These are phyloP conservation scores for Mycena latifolia DNA, from an alignment of 768 basidiomycete species.

Conservation along the genomic window DNA sequence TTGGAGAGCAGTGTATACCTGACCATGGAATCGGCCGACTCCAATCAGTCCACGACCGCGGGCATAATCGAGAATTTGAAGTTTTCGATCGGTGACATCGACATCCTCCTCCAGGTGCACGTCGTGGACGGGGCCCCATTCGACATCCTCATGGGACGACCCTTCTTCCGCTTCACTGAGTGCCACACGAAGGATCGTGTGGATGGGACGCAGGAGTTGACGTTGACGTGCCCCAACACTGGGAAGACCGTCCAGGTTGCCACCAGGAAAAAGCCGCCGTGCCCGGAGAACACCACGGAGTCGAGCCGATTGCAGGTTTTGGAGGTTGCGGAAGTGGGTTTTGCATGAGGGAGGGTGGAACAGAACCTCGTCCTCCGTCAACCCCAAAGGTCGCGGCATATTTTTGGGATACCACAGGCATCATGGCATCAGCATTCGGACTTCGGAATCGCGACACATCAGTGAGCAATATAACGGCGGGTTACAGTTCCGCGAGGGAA, in stretches of 20 bases:
- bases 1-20: not conserved
- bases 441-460: no score
- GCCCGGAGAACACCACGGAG: no score
- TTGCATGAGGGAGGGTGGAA: not conserved
- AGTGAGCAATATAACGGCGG: no score
- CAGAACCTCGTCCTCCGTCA: not conserved
- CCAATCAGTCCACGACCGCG: not conserved
- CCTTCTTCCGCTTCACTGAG: not conserved
- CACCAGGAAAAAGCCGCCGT: not conserved
- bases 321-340: not conserved
- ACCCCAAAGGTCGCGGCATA: not conserved
- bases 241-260: not conserved
- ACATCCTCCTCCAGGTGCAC: not conserved
- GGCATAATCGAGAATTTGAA: not conserved
- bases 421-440: no score
- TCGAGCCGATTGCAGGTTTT: not conserved
- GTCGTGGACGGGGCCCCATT: not conserved
- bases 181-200: not conserved
- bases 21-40: not conserved
- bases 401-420: not conserved
- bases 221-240: not conserved
- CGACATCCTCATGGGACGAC: not conserved
- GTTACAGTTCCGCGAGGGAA: no score
- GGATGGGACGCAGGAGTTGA: not conserved
- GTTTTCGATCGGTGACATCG: not conserved